Conservation (phyloP, 2,329 filamentous ascomycete genomes). For the Xylariaceae sp. region DNA sequence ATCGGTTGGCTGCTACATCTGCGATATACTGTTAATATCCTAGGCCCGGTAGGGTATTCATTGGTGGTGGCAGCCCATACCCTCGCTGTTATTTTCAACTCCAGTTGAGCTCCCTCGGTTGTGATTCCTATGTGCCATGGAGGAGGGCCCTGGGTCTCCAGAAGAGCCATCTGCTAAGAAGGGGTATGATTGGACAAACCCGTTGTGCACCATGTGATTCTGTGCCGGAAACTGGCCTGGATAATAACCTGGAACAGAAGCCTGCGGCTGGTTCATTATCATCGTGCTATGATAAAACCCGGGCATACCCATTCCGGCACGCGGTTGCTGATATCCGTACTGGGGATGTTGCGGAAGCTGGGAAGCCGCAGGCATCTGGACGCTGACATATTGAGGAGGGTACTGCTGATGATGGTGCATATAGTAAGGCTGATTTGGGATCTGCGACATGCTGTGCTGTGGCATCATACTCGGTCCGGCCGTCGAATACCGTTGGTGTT, state of each 20-base stretch:
- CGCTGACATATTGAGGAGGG: constrained; percentile 40
- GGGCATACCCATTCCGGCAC: constrained; percentile 3
- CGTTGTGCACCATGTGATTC: constrained; percentile 30
- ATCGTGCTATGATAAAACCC: constrained; percentile 42
- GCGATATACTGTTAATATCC: constrained; percentile 6
- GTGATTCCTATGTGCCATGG: constrained; percentile 22
- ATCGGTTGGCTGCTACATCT: constrained; percentile 34
- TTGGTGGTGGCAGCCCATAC: constrained; percentile 25
- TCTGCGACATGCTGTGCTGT: constrained; percentile 35
- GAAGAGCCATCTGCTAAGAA: constrained; percentile 28
- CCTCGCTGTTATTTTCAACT: constrained; percentile 19
- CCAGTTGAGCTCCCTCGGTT: constrained; percentile 14
- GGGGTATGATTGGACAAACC: constrained; percentile 35
- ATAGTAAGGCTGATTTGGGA: constrained; percentile 45
- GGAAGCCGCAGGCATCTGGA: constrained; percentile 35
- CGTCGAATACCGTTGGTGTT: constrained; percentile 24
- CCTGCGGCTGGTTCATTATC: constrained; percentile 17
- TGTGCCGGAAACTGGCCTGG: constrained; percentile 36
- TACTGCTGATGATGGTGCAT: constrained; percentile 39
- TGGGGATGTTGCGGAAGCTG: constrained; percentile 35
- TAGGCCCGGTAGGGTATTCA: neutral
- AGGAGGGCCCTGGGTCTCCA: constrained; percentile 17
- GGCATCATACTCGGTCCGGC: constrained; percentile 36
- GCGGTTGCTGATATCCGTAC: constrained; percentile 36
- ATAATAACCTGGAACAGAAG: constrained; percentile 30